Conservation (phyloP, 805 yeast species). For the Jamesozyma jinghongensis region DNA sequence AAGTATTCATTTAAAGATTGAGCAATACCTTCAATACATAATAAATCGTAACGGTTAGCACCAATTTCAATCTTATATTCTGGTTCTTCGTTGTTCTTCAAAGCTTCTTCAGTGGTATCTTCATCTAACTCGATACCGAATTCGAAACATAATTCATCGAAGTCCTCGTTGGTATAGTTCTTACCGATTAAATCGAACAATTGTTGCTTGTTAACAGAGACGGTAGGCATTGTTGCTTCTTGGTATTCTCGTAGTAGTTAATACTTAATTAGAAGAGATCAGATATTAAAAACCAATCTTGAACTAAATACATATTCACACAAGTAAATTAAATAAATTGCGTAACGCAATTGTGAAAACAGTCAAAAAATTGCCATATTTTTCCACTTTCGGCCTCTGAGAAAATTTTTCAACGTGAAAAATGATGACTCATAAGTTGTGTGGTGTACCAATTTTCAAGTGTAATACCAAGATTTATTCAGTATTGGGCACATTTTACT, state of each 20-base stretch:
- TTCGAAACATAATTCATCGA: conserved; percentile 94
- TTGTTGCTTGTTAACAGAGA: conserved; percentile 90
- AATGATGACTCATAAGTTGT: background rate
- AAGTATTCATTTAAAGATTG: conserved; percentile 88
- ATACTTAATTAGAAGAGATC: background rate
- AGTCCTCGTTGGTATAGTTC: conserved; percentile 72
- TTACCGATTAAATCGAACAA: conserved; percentile 71
- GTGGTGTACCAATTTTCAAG: too few relatives aligned
- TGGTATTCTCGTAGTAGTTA: background rate
- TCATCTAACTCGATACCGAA: conserved; percentile 97
- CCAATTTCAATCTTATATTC: conserved; percentile 94
- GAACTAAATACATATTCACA: too few relatives aligned
- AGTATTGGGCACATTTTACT: conserved; percentile 3
- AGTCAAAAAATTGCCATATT: too few relatives aligned
- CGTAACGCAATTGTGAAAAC: too few relatives aligned
- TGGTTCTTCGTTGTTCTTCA: conserved; percentile 52
- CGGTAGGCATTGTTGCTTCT: conserved; percentile 73
- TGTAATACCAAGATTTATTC: too few relatives aligned
- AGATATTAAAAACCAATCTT: background rate
- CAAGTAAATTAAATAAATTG: too few relatives aligned
- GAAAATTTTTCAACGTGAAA: conserved; percentile 5
- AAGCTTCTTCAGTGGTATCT: conserved; percentile 68
- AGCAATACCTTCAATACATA: conserved; percentile 96
- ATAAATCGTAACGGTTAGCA: conserved; percentile 97
- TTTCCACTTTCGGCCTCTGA: background rate